phyloP scores from a whole-genome alignment of 2,329 filamentous ascomycete genomes.

The Trichoderma aggressivum region DNA sequence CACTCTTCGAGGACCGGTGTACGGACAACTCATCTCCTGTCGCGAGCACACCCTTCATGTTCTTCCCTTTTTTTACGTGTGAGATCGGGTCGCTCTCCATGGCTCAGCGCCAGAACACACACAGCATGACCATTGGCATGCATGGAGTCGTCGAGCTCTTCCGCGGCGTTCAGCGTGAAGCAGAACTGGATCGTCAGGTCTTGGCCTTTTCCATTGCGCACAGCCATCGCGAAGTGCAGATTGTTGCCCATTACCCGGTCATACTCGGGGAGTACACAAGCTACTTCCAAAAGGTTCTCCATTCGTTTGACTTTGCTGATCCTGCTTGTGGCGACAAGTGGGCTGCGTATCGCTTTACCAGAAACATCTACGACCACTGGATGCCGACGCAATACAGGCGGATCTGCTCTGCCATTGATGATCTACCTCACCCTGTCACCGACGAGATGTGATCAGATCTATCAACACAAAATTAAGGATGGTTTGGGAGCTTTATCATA shows the following conservation, averaged over 20 bases:
- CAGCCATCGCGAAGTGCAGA: constrained; percentile 29
- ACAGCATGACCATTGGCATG: constrained; percentile 41
- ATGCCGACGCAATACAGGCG: constrained; percentile 14
- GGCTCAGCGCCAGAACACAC: constrained; percentile 39
- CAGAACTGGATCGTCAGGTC: constrained; percentile 40
- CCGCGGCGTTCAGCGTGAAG: constrained; percentile 32
- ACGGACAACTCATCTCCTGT: constrained; percentile 38
- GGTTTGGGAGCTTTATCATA: background rate
- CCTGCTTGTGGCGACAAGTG: background rate
- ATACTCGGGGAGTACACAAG: constrained; percentile 33
- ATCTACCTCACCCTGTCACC: background rate
- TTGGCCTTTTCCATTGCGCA: constrained; percentile 43
- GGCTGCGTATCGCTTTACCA: constrained; percentile 13
- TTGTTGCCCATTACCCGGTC: constrained; percentile 42
- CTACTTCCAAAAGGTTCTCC: constrained; percentile 40
- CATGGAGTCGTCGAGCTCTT: constrained; percentile 40
- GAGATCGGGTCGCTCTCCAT: constrained; percentile 41
- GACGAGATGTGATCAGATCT: background rate
- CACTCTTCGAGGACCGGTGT: constrained; percentile 35
- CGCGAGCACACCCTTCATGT: constrained; percentile 45
- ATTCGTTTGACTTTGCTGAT: constrained; percentile 31
- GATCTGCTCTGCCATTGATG: constrained; percentile 18
- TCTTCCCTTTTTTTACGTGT: constrained; percentile 48
- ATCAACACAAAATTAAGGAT: background rate
- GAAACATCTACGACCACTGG: constrained; percentile 15